Conservation (phyloP, 1,284 basidiomycete species). For the Ceratobasidium sp. region DNA sequence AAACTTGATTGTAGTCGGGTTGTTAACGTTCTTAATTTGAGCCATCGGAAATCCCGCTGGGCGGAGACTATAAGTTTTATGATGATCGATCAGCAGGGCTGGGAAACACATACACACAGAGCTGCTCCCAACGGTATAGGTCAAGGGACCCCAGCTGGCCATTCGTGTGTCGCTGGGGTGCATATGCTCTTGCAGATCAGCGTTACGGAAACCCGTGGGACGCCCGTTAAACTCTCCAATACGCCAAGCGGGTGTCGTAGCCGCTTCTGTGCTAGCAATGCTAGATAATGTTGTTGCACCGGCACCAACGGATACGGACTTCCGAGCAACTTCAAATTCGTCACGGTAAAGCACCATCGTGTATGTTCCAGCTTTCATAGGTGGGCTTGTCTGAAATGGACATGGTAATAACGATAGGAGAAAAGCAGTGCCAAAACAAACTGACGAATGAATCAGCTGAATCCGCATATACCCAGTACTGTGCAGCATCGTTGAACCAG, state of each 20-base stretch:
- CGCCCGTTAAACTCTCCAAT: slow-evolving; percentile 59
- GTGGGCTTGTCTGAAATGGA: slow-evolving; percentile 49
- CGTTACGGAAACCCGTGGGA: slow-evolving; percentile 57
- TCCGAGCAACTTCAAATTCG: slow-evolving; percentile 56
- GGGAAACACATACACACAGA: background rate
- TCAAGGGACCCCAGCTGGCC: slow-evolving; percentile 39
- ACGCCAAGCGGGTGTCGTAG: slow-evolving; percentile 54
- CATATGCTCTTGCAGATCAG: slow-evolving; percentile 49
- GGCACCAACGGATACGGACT: slow-evolving; percentile 53
- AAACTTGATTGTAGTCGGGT: slow-evolving; percentile 38
- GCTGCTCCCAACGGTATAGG: slow-evolving; percentile 49
- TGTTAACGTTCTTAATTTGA: slow-evolving; percentile 49
- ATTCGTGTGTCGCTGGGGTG: slow-evolving; percentile 22
- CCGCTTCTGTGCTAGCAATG: slow-evolving; percentile 49
- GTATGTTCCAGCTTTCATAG: slow-evolving; percentile 59
- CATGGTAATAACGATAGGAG: background rate
- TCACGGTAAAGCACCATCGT: slow-evolving; percentile 55
- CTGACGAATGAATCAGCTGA: slow-evolving; percentile 49
- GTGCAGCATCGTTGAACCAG: slow-evolving; percentile 50
- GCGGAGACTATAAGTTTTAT: slow-evolving; percentile 36
- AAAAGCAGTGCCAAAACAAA: background rate
- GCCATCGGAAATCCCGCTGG: slow-evolving; percentile 52
- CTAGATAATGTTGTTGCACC: slow-evolving; percentile 50
- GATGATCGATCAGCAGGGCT: background rate
- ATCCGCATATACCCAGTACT: slow-evolving; percentile 54